These are phyloP conservation scores for Dictyostelium citrinum DNA, from an alignment of 78 protist species.

Conservation along the genomic window DNA sequence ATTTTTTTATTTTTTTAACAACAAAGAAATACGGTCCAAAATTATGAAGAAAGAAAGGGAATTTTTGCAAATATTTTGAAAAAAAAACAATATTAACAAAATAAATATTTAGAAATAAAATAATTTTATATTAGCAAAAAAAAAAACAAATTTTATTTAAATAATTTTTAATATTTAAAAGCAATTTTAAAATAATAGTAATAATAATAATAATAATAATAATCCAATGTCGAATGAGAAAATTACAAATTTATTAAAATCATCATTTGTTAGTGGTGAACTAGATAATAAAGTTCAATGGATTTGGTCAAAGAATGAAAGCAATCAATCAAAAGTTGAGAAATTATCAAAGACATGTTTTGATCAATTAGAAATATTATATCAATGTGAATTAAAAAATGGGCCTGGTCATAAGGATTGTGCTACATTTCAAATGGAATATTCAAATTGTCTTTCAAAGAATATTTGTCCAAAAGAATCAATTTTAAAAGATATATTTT, in stretches of 20 bases:
- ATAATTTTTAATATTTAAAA: too few relatives aligned
- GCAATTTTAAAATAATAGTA: too few relatives aligned
- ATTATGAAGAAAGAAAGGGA: not conserved
- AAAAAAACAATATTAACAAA: not conserved
- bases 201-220: not conserved
- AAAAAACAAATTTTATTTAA: not conserved
- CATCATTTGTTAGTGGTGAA: not conserved
- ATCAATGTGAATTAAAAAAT: not conserved
- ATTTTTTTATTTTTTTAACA: not conserved
- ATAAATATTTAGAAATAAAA: not conserved
- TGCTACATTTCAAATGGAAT: not conserved
- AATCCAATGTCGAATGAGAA: not conserved
- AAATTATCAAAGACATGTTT: not conserved
- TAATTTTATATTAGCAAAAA: not conserved
- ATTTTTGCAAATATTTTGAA: not conserved
- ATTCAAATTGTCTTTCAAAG: not conserved
- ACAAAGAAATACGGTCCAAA: not conserved
- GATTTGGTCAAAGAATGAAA: constrained; percentile 3
- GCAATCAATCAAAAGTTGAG: not conserved
- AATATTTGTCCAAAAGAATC: not conserved
- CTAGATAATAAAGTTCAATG: not conserved
- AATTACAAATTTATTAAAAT: not conserved
- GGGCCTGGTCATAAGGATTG: not conserved
- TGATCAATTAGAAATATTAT: not conserved
- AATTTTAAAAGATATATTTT: not conserved